Evolutionary conservation across 2,329 filamentous ascomycete species (phyloP).

Genomic region (Eurotiales sp.): DNA sequence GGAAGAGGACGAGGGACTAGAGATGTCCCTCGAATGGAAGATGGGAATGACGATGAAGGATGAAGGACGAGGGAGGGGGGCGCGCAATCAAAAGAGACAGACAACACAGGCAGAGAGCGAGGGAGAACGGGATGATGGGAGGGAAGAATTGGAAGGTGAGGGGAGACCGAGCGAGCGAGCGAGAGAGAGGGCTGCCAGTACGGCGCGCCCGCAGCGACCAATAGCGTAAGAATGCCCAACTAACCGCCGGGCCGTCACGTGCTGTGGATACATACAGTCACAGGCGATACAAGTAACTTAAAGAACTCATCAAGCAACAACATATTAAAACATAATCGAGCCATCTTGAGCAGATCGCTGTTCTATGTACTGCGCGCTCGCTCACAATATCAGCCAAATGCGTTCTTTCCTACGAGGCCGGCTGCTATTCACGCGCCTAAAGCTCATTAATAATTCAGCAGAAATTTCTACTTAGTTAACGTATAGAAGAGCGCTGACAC

Average conservation of each 20-base stretch:
- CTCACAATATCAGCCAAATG: too few relatives aligned
- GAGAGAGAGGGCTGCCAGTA: neutral
- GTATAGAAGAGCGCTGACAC: too few relatives aligned
- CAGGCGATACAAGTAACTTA: too few relatives aligned
- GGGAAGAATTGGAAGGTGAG: neutral
- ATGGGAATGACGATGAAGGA: neutral
- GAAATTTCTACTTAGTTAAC: slow-evolving; percentile 7
- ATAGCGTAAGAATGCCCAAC: slow-evolving; percentile 19
- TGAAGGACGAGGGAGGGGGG: neutral
- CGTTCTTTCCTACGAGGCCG: too few relatives aligned
- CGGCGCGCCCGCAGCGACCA: slow-evolving; percentile 17
- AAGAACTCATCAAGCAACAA: slow-evolving; percentile 4
- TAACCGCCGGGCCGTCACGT: slow-evolving; percentile 25
- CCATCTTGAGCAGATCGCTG: too few relatives aligned
- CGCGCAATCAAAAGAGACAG: neutral
- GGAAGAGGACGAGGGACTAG: neutral
- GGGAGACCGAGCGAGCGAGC: neutral
- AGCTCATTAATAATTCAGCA: too few relatives aligned
- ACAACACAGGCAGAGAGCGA: neutral
- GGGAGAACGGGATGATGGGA: neutral
- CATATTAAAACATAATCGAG: too few relatives aligned
- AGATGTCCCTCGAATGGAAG: neutral
- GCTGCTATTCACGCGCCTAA: too few relatives aligned
- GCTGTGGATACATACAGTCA: slow-evolving; percentile 26
- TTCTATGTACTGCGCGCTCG: too few relatives aligned